Percentiles rank a stretch among this genome's conserved stretches.
These are phyloP conservation scores for Aspergillus kassunensis DNA, from an alignment of 495 filamentous ascomycete genomes.

Conservation along the genomic window DNA sequence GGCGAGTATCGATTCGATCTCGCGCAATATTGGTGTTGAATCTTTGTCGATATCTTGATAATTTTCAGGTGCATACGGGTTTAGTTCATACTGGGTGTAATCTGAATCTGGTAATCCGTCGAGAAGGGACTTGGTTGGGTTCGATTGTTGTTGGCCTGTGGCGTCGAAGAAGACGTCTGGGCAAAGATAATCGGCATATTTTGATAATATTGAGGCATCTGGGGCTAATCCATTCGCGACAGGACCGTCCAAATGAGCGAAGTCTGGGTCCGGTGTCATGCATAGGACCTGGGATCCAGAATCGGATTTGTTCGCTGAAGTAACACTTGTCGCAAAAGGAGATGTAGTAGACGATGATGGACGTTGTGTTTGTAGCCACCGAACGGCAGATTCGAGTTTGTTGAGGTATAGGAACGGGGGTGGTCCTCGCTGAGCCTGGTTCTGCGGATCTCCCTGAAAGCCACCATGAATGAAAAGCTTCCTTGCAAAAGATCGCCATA, in stretches of 20 bases:
- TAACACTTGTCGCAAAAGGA: constrained; percentile 8
- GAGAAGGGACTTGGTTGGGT: constrained; percentile 23
- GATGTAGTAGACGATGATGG: constrained; percentile 2
- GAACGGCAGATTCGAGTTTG: constrained; percentile 35
- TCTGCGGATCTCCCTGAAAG: constrained; percentile 43
- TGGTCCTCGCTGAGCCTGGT: constrained; percentile 36
- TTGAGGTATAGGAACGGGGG: constrained; percentile 43
- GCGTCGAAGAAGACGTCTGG: constrained; percentile 36
- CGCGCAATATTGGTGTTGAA: constrained; percentile 52
- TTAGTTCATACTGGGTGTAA: constrained; percentile 41
- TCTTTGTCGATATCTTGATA: constrained; percentile 39
- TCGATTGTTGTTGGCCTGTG: constrained; percentile 28
- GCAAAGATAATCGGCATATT: constrained; percentile 37
- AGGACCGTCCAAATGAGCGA: constrained; percentile 17
- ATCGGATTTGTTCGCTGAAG: constrained; percentile 12
- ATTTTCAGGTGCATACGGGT: constrained; percentile 30
- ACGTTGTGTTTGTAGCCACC: constrained; percentile 39
- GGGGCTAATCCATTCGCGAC: constrained; percentile 2
- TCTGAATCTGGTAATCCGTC: constrained; percentile 43
- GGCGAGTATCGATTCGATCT: constrained; percentile 74
- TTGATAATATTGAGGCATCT: constrained; percentile 21
- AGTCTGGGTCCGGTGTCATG: constrained; percentile 32
- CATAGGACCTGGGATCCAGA: constrained; percentile 34
- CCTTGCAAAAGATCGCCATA: constrained; percentile 81
- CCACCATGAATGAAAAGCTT: constrained; percentile 67